Conservation (phyloP, 73 alveolate genomes). For the Paramecium biaurelia region DNA sequence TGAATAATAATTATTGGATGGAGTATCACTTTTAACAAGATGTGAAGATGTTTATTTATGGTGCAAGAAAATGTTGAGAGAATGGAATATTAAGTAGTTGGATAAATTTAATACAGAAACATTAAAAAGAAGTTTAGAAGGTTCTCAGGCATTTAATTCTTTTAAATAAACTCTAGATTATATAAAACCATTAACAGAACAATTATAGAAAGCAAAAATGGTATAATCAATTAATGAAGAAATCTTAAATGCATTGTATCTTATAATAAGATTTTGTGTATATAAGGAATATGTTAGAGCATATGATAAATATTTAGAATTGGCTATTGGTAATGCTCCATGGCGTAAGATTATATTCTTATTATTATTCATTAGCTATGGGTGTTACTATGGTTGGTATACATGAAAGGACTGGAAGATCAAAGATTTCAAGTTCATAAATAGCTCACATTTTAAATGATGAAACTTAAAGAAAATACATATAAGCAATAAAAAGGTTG, state of each 20-base stretch:
- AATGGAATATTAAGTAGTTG: conserved; percentile 68
- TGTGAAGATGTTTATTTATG: conserved; percentile 66
- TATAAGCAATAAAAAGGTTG: conserved; percentile 89
- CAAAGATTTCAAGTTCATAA: conserved; percentile 85
- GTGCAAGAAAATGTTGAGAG: conserved; percentile 78
- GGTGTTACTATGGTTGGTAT: conserved; percentile 99
- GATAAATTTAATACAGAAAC: conserved; percentile 64
- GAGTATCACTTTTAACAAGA: conserved; percentile 54
- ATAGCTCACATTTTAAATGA: conserved; percentile 80
- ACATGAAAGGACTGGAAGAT: conserved; percentile 97
- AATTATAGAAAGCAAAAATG: conserved; percentile 69
- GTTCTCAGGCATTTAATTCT: conserved; percentile 68
- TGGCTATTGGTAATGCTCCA: conserved; percentile 98
- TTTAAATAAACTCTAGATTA: conserved; percentile 80
- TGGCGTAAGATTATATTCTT: conserved; percentile 76
- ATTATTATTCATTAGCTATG: conserved; percentile 70
- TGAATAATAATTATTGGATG: conserved; percentile 49
- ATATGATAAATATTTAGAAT: conserved; percentile 91
- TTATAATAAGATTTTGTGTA: conserved; percentile 85
- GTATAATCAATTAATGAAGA: conserved; percentile 72
- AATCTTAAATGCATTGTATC: conserved; percentile 87
- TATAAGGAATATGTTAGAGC: conserved; percentile 94
- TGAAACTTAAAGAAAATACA: conserved; percentile 93
- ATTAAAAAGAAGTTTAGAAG: conserved; percentile 61
- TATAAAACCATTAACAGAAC: conserved; percentile 85